These are phyloP conservation scores for Hippophae gyantsensis DNA, from an alignment of 306 rosid species.

Conservation along the genomic window DNA sequence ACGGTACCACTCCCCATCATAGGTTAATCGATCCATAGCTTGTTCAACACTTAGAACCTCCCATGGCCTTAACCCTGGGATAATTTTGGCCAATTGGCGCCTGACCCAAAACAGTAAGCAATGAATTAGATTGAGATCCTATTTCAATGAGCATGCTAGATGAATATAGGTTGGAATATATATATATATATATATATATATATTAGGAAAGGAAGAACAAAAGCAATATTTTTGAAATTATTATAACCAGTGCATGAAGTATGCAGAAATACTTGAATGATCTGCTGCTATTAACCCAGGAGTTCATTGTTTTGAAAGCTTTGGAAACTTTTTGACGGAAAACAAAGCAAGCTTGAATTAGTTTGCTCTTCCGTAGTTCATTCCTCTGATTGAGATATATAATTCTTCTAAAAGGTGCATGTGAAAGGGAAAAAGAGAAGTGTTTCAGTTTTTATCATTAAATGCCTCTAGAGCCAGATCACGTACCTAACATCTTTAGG, in stretches of 20 bases:
- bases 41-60: conserved; percentile 91
- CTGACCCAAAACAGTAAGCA: conserved; percentile 28
- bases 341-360: not conserved
- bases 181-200: too few relatives aligned
- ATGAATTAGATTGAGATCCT: not conserved
- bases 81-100: conserved; percentile 40
- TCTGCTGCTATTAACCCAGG: too few relatives aligned
- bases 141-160: not conserved
- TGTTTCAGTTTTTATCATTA: not conserved
- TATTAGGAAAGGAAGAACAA: not conserved
- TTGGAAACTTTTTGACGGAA: not conserved
- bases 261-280: too few relatives aligned
- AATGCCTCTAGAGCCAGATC: not conserved
- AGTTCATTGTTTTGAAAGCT: too few relatives aligned
- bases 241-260: too few relatives aligned
- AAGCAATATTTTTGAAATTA: too few relatives aligned
- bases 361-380: not conserved
- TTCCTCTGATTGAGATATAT: conserved; percentile 1
- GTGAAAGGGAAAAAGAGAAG: conserved; percentile 1
- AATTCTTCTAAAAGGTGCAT: not conserved
- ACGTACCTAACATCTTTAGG: conserved; percentile 76
- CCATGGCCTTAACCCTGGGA: conserved; percentile 95
- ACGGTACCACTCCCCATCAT: conserved; percentile 68
- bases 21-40: conserved; percentile 81
- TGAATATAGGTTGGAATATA: not conserved